phyloP scores from a whole-genome alignment of 768 basidiomycete genomes.

The Termitomyces heimii region DNA sequence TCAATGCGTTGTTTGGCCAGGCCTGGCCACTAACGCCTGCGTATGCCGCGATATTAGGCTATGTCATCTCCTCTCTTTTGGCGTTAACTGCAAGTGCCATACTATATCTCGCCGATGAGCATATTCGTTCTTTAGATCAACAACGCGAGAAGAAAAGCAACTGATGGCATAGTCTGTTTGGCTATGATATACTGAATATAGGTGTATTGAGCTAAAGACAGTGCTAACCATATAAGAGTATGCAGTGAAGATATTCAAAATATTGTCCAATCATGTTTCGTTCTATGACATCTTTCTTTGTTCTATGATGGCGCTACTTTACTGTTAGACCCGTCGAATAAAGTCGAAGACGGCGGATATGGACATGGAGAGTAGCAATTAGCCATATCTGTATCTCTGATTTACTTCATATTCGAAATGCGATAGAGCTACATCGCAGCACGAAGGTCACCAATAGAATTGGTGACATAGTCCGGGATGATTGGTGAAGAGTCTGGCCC shows the following conservation, averaged over 20 bases:
- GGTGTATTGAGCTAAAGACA: background rate
- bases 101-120: conserved; percentile 31
- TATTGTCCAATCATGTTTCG: background rate
- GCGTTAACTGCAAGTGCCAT: conserved; percentile 43
- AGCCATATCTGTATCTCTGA: background rate
- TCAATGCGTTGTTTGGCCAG: conserved; percentile 28
- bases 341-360: background rate
- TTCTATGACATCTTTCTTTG: background rate
- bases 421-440: conserved; percentile 17
- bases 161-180: background rate
- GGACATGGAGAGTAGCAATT: background rate
- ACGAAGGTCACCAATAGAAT: conserved; percentile 78
- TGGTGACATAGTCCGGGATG: conserved; percentile 76
- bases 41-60: conserved; percentile 65
- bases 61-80: conserved; percentile 51
- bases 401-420: background rate
- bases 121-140: conserved; percentile 19
- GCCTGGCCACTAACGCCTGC: conserved; percentile 82
- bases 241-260: background rate
- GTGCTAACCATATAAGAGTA: background rate
- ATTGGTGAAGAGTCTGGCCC: conserved; percentile 65
- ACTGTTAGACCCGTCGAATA: background rate
- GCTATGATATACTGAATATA: conserved; percentile 1
- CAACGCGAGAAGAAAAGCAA: conserved; percentile 10
- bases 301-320: background rate